phyloP scores from a whole-genome alignment of 1,284 basidiomycete species.

The Sanguinoderma infundibulare region DNA sequence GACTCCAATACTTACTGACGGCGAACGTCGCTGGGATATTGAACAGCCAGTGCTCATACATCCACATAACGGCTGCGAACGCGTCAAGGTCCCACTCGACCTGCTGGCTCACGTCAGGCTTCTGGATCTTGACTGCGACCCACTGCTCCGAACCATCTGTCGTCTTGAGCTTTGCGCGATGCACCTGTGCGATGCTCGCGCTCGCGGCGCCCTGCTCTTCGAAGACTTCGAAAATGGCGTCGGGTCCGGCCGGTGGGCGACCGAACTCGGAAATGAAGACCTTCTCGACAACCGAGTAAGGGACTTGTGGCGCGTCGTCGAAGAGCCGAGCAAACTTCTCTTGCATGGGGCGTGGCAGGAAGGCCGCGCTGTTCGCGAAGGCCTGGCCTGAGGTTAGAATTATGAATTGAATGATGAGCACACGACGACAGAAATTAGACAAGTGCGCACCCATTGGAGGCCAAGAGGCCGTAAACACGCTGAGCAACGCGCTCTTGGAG shows the following conservation, averaged over 20 bases:
- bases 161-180: constrained; percentile 70
- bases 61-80: constrained; percentile 71
- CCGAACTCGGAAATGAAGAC: constrained; percentile 80
- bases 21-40: constrained; percentile 79
- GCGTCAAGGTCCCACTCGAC: constrained; percentile 82
- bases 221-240: constrained; percentile 82
- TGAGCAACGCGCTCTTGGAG: no score
- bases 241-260: constrained; percentile 61
- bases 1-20: constrained; percentile 54
- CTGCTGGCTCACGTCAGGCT: constrained; percentile 84
- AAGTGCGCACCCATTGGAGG: constrained; percentile 84
- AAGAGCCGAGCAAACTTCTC: constrained; percentile 82
- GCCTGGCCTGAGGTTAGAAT: constrained; percentile 58
- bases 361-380: constrained; percentile 81
- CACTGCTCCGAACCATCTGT: constrained; percentile 44
- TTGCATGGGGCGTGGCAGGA: constrained; percentile 84
- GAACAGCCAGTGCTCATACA: constrained; percentile 75
- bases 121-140: constrained; percentile 94
- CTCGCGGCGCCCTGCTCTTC: constrained; percentile 82
- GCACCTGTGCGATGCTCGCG: constrained; percentile 90
- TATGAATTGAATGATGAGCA: constrained; percentile 15
- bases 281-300: constrained; percentile 66
- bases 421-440: constrained; percentile 88
- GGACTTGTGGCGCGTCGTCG: constrained; percentile 85
- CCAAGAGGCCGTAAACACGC: constrained; percentile 75